Percentiles rank a stretch among this genome's conserved stretches.
Conservation (phyloP, 257 asterid species). For the Solanum appendiculatum region DNA sequence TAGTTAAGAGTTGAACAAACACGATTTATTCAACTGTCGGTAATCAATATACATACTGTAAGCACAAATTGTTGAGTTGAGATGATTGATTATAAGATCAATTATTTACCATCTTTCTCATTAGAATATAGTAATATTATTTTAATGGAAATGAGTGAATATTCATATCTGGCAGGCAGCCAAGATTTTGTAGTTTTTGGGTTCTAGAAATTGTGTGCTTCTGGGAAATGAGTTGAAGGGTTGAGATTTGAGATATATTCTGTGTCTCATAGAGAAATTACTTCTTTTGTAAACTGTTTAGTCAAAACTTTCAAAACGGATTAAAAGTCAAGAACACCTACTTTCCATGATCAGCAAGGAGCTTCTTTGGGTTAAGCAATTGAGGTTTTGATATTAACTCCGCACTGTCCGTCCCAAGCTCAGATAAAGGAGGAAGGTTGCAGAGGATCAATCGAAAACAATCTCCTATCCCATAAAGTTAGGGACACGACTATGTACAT, state of each 20-base stretch:
- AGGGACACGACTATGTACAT: too few relatives aligned
- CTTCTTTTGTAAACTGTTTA: background rate
- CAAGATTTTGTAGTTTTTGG: background rate
- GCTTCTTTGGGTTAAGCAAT: background rate
- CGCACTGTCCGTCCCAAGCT: too few relatives aligned
- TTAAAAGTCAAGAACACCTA: background rate
- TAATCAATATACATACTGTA: background rate
- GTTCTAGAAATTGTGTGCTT: background rate
- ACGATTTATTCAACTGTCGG: background rate
- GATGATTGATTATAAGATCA: background rate
- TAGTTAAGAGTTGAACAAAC: background rate
- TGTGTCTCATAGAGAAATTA: background rate
- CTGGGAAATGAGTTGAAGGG: background rate
- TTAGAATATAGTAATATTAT: background rate
- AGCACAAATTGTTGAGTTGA: background rate
- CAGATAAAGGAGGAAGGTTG: background rate
- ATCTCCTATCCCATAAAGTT: rapidly evolving
- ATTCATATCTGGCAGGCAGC: background rate
- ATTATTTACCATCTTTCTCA: background rate
- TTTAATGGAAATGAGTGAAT: background rate
- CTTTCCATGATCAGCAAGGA: background rate
- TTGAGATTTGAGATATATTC: background rate
- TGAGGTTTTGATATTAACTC: background rate
- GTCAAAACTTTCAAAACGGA: background rate
- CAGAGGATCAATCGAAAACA: background rate